Base-by-base conservation (phyloP, 1,139 yeast species). In the Sugiyamaella neomexicana region DNA sequence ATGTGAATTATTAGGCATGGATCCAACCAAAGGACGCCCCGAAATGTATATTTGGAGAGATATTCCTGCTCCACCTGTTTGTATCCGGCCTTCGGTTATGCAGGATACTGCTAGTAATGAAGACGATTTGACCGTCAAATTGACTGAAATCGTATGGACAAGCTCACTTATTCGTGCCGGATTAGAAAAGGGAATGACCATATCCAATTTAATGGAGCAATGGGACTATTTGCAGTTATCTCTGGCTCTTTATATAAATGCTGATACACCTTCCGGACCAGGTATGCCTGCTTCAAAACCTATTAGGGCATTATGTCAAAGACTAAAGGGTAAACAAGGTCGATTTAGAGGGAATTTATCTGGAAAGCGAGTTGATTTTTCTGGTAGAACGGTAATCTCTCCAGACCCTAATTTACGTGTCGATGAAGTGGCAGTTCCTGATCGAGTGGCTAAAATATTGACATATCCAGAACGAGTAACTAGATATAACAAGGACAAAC, bases 391-490 rank as follows among this genome's bases (percentile, higher is more conserved):
- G 0, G 99, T 95, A 64, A 93, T 95, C 69, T 93, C 99, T 1
- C 99, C 99, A 0, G 99, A 95, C 75, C 99, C 99, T 34, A 95
- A 95, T 71, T 77, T 95, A 64, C 79, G 86, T 43, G 89, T 95
- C 61, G 98, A 93, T 71, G 97, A 93, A 73, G 99, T 95, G 48
- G 99, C 99, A 0, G 98, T 95, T 40, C 99, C 99, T 8, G 97
- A 91, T 65, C 78, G 95, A 61, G 97, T 95, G 29, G 99, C 99
- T 15, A 93, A 90, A 71, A 89, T 93, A 25, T 78, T 95, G 65
- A 95, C 99, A 0, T 95, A 87, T 68, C 99, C 99, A 0, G 99
- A 95, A 75, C 86, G 80, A 67, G 96, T 95, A 61, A 91, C 97
- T 1, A 78, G 93, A 58, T 90, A 93, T 72, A 95, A 95, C 69